phyloP scores from a whole-genome alignment of 2,329 filamentous ascomycete genomes.

The Phialemoniopsis sp. region DNA sequence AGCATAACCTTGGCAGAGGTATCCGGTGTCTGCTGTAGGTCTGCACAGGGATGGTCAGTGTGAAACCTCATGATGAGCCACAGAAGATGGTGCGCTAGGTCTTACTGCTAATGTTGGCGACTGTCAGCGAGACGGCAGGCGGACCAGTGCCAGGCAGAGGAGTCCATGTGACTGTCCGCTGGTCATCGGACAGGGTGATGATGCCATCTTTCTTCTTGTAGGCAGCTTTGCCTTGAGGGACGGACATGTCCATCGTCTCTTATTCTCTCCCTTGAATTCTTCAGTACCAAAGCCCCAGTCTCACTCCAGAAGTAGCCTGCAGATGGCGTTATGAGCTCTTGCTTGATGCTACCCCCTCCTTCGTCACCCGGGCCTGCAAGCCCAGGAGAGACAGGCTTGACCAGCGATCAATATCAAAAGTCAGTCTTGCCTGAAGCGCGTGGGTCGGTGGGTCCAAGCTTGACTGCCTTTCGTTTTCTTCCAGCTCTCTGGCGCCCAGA shows the following conservation, averaged over 20 bases:
- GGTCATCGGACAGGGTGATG: constrained; percentile 70
- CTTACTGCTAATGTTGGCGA: constrained; percentile 80
- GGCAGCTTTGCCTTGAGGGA: constrained; percentile 61
- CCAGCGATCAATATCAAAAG: too few species aligned
- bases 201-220: constrained; percentile 98
- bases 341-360: too few species aligned
- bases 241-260: constrained; percentile 45
- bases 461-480: too few species aligned
- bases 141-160: constrained; percentile 60
- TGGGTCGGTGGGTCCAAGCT: too few species aligned
- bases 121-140: constrained; percentile 63
- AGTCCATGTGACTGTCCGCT: constrained; percentile 75
- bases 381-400: too few species aligned
- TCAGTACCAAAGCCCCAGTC: neutral
- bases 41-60: constrained; percentile 32
- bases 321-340: too few species aligned
- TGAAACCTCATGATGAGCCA: neutral
- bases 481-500: too few species aligned
- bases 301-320: too few species aligned
- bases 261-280: constrained; percentile 5
- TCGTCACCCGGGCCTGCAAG: too few species aligned
- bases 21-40: constrained; percentile 92
- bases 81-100: constrained; percentile 4
- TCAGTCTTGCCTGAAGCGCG: too few species aligned
- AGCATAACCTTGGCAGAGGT: constrained; percentile 87